Percentiles rank a stretch among this genome's conserved stretches.
phyloP scores from a whole-genome alignment of 805 yeast species.

The Pichia manshurica region DNA sequence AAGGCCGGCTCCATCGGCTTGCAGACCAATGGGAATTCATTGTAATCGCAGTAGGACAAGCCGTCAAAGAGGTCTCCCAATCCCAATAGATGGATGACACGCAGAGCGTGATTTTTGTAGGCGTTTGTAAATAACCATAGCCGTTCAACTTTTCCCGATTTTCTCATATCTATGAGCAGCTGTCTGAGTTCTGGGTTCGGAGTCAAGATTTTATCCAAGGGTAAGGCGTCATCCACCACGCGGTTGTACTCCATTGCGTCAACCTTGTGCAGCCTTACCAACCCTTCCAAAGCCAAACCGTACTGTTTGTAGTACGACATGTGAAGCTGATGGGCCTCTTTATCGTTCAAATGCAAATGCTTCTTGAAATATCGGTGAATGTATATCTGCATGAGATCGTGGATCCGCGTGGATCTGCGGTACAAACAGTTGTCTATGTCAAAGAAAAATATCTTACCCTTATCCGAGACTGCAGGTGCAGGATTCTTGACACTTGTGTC shows the following conservation, averaged over 20 bases:
- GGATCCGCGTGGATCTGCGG: slow-evolving; percentile 65
- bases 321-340: slow-evolving; percentile 70
- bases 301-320: slow-evolving; percentile 73
- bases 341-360: slow-evolving; percentile 54
- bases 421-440: slow-evolving; percentile 94
- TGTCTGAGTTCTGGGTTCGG: slow-evolving; percentile 55
- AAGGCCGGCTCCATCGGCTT: slow-evolving; percentile 81
- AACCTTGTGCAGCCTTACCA: slow-evolving; percentile 62
- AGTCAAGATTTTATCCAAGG: slow-evolving; percentile 67
- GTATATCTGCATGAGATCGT: slow-evolving; percentile 79
- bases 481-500: slow-evolving; percentile 18
- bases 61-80: slow-evolving; percentile 94
- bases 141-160: slow-evolving; percentile 50
- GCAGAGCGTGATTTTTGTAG: slow-evolving; percentile 79
- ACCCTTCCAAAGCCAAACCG: slow-evolving; percentile 91
- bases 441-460: slow-evolving; percentile 55
- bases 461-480: slow-evolving; percentile 18
- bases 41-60: slow-evolving; percentile 85
- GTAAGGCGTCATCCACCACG: slow-evolving; percentile 88
- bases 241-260: slow-evolving; percentile 85
- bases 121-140: slow-evolving; percentile 96
- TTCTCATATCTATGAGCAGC: slow-evolving; percentile 42
- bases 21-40: slow-evolving; percentile 63
- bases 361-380: slow-evolving; percentile 77
- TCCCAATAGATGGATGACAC: slow-evolving; percentile 76